Evolutionary conservation across 768 basidiomycete genomes (phyloP).

Genomic region (Harrya chromipes): DNA sequence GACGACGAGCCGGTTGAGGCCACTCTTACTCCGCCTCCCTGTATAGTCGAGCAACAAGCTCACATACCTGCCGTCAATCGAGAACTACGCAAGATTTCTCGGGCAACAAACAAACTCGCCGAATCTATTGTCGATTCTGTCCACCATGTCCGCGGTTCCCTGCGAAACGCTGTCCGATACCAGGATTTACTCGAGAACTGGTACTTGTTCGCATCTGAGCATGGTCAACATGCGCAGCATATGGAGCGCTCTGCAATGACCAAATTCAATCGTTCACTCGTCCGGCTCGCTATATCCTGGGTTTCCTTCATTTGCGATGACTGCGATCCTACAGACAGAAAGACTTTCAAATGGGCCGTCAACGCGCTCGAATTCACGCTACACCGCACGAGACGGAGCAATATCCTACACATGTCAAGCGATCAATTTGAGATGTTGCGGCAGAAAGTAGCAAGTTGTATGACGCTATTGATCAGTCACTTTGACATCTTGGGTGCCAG

Average conservation of each 20-base stretch:
- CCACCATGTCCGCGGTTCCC: slow-evolving; percentile 72
- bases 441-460: slow-evolving; percentile 91
- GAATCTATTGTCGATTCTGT: slow-evolving; percentile 93
- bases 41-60: slow-evolving; percentile 78
- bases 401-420: slow-evolving; percentile 83
- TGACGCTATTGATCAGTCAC: slow-evolving; percentile 94
- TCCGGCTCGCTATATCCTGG: slow-evolving; percentile 94
- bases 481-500: slow-evolving; percentile 97
- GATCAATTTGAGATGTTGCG: slow-evolving; percentile 89
- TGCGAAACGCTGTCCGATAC: slow-evolving; percentile 56
- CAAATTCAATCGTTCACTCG: slow-evolving; percentile 80
- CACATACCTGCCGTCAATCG: slow-evolving; percentile 88
- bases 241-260: slow-evolving; percentile 71
- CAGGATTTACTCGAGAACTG: slow-evolving; percentile 92
- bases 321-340: slow-evolving; percentile 92
- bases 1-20: slow-evolving; percentile 51
- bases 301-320: slow-evolving; percentile 98
- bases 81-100: slow-evolving; percentile 86
- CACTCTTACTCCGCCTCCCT: slow-evolving; percentile 40
- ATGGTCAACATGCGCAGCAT: slow-evolving; percentile 86
- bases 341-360: slow-evolving; percentile 98
- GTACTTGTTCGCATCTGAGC: slow-evolving; percentile 95
- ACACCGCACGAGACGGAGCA: slow-evolving; percentile 81
- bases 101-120: slow-evolving; percentile 84
- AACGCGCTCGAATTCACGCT: slow-evolving; percentile 92